phyloP scores from a whole-genome alignment of 306 rosid species.

The Parietaria judaica region DNA sequence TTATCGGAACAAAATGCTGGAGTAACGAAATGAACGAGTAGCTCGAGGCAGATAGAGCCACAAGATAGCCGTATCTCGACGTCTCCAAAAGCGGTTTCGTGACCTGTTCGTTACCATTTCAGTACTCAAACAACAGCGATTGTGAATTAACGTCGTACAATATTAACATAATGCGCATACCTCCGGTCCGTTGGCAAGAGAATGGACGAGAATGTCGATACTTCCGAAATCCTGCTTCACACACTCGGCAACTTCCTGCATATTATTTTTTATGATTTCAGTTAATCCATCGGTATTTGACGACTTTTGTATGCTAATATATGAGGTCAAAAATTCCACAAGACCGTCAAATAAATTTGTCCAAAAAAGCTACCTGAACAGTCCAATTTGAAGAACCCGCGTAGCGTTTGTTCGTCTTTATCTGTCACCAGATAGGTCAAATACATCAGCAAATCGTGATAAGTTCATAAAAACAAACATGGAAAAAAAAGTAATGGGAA shows the following conservation, averaged over 20 bases:
- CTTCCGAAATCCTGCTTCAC: conserved; percentile 87
- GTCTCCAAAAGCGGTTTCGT: conserved; percentile 89
- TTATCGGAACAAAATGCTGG: conserved; percentile 76
- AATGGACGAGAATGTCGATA: conserved; percentile 95
- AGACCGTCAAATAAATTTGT: too few species aligned
- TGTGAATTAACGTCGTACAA: not conserved
- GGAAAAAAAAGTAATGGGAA: not conserved
- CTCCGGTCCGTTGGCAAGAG: conserved; percentile 99
- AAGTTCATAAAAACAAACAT: not conserved
- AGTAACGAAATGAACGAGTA: conserved; percentile 87
- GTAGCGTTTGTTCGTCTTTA: conserved; percentile 78
- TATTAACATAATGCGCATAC: conserved; percentile 25
- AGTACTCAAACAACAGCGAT: not conserved
- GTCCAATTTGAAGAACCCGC: conserved; percentile 85
- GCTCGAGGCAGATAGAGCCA: conserved; percentile 92
- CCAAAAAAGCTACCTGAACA: conserved; percentile 46
- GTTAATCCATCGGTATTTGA: not conserved
- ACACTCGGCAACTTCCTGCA: conserved; percentile 85
- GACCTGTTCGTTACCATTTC: conserved; percentile 37
- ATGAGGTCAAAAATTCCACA: not conserved
- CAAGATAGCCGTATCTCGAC: conserved; percentile 91
- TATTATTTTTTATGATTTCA: not conserved
- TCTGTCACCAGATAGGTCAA: conserved; percentile 26
- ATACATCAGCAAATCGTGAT: not conserved
- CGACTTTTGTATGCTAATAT: too few species aligned